phyloP scores from a whole-genome alignment of 805 yeast genomes.

The Starmerella gropengiesseri region DNA sequence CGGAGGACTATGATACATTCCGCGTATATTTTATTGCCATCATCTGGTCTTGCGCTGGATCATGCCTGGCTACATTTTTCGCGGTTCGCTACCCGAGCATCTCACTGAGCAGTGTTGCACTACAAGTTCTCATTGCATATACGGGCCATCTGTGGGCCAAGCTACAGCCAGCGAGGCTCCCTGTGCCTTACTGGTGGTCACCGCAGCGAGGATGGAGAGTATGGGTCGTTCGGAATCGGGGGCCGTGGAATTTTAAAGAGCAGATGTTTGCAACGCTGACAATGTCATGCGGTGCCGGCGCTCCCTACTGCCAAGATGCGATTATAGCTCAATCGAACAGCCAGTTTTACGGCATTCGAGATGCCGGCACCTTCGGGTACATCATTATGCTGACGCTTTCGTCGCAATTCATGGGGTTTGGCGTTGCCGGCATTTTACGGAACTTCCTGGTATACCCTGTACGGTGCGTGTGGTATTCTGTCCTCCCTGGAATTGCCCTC shows the following conservation, averaged over 20 bases:
- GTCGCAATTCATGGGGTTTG: conserved; percentile 53
- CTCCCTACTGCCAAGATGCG: conserved; percentile 25
- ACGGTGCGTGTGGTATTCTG: conserved; percentile 43
- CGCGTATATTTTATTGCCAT: conserved; percentile 42
- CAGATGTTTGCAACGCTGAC: conserved; percentile 43
- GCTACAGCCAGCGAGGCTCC: conserved; percentile 10
- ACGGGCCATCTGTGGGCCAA: conserved; percentile 39
- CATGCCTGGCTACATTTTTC: conserved; percentile 31
- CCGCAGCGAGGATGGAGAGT: neutral
- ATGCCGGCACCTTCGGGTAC: conserved; percentile 34
- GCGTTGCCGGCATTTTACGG: conserved; percentile 54
- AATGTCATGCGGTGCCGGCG: conserved; percentile 22
- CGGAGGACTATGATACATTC: conserved; percentile 34
- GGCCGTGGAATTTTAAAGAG: conserved; percentile 18
- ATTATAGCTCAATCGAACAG: conserved; percentile 27
- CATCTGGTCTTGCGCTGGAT: conserved; percentile 43
- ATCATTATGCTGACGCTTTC: conserved; percentile 43
- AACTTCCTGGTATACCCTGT: conserved; percentile 45
- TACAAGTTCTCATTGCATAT: conserved; percentile 52
- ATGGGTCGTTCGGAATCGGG: neutral
- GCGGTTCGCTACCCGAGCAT: conserved; percentile 47
- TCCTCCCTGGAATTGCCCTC: conserved; percentile 40
- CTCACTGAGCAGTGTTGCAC: conserved; percentile 39
- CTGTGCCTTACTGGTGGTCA: conserved; percentile 4
- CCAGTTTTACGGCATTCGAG: conserved; percentile 22